Percentiles rank a stretch among this genome's conserved stretches.
Conservation (phyloP, 176 grass and related monocot species). For the Microstegium vimineum region DNA sequence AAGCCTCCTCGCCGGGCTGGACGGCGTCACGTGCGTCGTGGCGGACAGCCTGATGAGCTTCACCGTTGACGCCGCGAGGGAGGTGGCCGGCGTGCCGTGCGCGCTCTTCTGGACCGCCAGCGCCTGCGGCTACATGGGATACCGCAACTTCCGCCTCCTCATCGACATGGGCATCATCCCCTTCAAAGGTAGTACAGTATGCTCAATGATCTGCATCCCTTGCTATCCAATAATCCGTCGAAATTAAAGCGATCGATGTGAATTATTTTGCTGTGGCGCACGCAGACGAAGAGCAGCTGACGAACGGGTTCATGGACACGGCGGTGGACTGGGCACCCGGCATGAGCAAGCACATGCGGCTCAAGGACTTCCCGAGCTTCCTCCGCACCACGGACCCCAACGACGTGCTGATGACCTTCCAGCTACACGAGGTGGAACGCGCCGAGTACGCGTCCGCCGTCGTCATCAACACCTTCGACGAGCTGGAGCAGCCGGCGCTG, state of each 20-base stretch:
- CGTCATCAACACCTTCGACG: conserved; percentile 43
- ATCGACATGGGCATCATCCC: conserved; percentile 28
- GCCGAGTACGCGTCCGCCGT: conserved; percentile 12
- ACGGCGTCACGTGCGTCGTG: conserved; percentile 31
- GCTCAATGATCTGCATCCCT: too few relatives aligned
- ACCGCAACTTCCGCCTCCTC: conserved; percentile 28
- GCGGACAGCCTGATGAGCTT: conserved; percentile 41
- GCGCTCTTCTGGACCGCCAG: conserved; percentile 47
- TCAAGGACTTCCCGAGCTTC: conserved; percentile 32
- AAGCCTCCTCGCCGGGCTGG: conserved; percentile 1
- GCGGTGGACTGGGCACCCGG: conserved; percentile 11
- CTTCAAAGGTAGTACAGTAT: conserved; percentile 40
- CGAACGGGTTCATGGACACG: conserved; percentile 26
- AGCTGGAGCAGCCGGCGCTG: conserved; percentile 29
- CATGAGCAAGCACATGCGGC: conserved; percentile 24
- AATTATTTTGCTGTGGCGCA: not conserved
- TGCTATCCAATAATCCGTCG: not conserved
- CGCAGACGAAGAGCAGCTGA: conserved; percentile 32
- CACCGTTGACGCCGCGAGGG: conserved; percentile 22
- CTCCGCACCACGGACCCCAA: conserved; percentile 29
- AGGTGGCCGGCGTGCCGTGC: conserved; percentile 22
- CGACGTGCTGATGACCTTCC: conserved; percentile 19
- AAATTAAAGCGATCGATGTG: not conserved
- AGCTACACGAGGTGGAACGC: not conserved
- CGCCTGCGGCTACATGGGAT: conserved; percentile 44